Percentiles rank a stretch among this genome's conserved stretches.
Conservation (phyloP, 768 basidiomycete species). For the Mycena vitilis region DNA sequence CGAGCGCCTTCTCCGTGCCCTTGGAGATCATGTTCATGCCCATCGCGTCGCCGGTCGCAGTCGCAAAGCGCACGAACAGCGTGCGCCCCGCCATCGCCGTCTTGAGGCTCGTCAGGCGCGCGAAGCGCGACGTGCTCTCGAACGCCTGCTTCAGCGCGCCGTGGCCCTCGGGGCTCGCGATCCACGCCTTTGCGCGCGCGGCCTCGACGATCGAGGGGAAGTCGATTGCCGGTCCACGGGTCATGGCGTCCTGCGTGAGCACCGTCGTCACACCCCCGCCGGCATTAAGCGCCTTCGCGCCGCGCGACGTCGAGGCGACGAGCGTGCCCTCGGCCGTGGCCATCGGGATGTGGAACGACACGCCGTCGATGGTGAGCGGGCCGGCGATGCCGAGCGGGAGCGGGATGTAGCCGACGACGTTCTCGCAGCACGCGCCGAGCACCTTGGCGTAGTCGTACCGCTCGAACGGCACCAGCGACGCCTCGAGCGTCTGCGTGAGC, state of each 20-base stretch:
- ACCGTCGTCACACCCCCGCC: slow-evolving; percentile 97
- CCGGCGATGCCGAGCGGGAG: slow-evolving; percentile 97
- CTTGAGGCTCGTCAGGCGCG: slow-evolving; percentile 86
- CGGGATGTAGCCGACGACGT: slow-evolving; percentile 97
- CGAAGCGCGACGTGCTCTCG: slow-evolving; percentile 95
- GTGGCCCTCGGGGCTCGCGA: slow-evolving; percentile 85
- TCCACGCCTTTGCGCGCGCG: slow-evolving; percentile 88
- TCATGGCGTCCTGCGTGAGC: slow-evolving; percentile 94
- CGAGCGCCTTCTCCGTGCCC: slow-evolving; percentile 95
- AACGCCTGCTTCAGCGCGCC: slow-evolving; percentile 83
- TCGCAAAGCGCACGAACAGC: slow-evolving; percentile 92
- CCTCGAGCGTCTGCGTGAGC: slow-evolving; percentile 83
- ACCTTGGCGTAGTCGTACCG: slow-evolving; percentile 95
- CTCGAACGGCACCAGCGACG: slow-evolving; percentile 82
- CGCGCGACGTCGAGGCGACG: slow-evolving; percentile 96
- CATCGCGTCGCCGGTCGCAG: slow-evolving; percentile 98
- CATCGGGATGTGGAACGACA: slow-evolving; percentile 93
- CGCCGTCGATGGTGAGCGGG: slow-evolving; percentile 91
- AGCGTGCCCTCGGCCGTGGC: slow-evolving; percentile 99
- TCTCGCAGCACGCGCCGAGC: slow-evolving; percentile 97
- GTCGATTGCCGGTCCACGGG: slow-evolving; percentile 97
- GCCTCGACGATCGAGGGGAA: slow-evolving; percentile 87
- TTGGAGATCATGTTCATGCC: slow-evolving; percentile 99
- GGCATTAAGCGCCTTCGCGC: slow-evolving; percentile 97
- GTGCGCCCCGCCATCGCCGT: slow-evolving; percentile 93